Evolutionary conservation across 495 filamentous ascomycete genomes (phyloP), one percentile per base, ranked within the genome.

Genomic region (Terfezia boudieri): DNA sequence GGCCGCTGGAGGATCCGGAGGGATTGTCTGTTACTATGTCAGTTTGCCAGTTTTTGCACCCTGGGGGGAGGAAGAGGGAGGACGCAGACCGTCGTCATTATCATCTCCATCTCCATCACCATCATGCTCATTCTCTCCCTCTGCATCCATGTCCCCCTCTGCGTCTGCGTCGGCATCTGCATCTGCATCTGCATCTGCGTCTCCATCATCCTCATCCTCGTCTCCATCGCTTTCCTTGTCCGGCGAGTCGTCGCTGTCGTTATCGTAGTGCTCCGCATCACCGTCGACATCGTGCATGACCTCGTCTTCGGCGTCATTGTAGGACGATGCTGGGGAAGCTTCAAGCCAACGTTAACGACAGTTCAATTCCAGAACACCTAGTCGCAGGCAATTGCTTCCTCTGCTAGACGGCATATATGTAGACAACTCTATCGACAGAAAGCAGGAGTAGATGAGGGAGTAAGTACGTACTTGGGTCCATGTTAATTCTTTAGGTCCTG

Each of bases 261-360:
- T 70, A 55, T 67, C 74, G 58, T 78, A 70, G 20, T 43, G 66
- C 56, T 75, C 72, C 43, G 23, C 58, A 23, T 64, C 68, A n/a
- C 52, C 62, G 41, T 80, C 77, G 9, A 67, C 74, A 60, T 83
- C 80, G 49, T 81, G 73, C 69, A 81, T 77, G n/a, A 71, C 68
- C 54, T 81, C 79, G 36, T 83, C 79, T 56, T 77, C 74, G 32
- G 84, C 80, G 57, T 83, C 82, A 56, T 84, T 80, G 8, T 80
- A 83, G 65, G 77, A 81, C 57, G 69, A 77, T 55, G 38, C 65
- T 63, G 49, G 41, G 37, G 61, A 62, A 14, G 60, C 56, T 62
- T 4, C 26, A 32, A 32, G 26, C 26, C 4, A 32, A 32, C 26
- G 26, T 32, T 32, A 32, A 32, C 26, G 26, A 32, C 26, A 32